Evolutionary conservation across 306 rosid species (phyloP), one percentile per base, ranked within the genome.

Genomic region (Rosa chinensis): DNA sequence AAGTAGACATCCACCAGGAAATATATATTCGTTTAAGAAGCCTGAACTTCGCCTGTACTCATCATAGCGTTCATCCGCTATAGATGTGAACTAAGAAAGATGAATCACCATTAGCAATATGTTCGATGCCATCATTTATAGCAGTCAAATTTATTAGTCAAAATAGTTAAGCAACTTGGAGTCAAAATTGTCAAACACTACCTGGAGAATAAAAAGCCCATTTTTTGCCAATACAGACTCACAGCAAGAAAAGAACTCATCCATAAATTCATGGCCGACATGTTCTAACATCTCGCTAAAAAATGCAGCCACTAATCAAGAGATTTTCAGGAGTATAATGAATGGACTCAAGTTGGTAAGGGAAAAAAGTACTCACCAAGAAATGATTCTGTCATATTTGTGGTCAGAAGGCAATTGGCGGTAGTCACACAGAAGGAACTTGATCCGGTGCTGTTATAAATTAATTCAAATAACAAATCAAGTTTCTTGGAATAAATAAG

Each of bases 1-100:
- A 73, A 97, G 98, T 35, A 94, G 39, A 78, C 97, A 92, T 79
- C 88, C 93, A 25, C 97, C 94, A 2, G 96, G 97, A 62, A 94
- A 92, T 52, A 94, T 90, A 70, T 92, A 90, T 84, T 94, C 97
- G 82, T 89, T 94, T 70, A 92, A 89, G n/a, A 92, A 92, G 70
- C 88, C 91, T 52, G 93, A 86, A 77, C 98, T 89, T 74, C 84
- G 84, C 62, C 92, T 85, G 74, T 92, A 86, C 72, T 86, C 89
- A 10, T 90, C 88, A 2, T 92, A 94, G 9, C 92, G 86, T 50
- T 87, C 90, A 16, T 92, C 98, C 5, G 94, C 89, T 75, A 92
- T 86, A 0, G 93, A 89, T 76, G 78, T 85, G 87, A 94, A 90
- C 97, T 94, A 52, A 53, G 20, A 61, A 2, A 53, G 18, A 71